These are phyloP conservation scores for Candida insectorum DNA, from an alignment of 805 yeast genomes.

Conservation along the genomic window DNA sequence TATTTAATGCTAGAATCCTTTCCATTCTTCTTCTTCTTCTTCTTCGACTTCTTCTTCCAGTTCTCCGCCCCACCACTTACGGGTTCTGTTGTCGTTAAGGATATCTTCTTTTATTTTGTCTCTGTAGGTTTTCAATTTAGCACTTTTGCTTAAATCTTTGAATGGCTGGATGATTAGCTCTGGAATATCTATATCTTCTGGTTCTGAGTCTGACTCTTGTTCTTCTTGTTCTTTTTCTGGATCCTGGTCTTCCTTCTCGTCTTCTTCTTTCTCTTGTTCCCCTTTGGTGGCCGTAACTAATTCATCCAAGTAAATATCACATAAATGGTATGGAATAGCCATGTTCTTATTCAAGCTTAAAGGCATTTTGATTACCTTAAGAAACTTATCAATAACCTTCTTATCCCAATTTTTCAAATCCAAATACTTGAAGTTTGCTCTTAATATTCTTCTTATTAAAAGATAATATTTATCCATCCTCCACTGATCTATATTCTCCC, in stretches of 20 bases:
- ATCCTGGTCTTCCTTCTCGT: slow-evolving; percentile 25
- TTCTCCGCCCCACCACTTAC: slow-evolving; percentile 57
- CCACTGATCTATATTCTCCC: slow-evolving; percentile 81
- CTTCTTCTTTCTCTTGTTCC: slow-evolving; percentile 57
- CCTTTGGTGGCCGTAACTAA: no score
- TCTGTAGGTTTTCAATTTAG: slow-evolving; percentile 60
- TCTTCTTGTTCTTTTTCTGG: slow-evolving; percentile 27
- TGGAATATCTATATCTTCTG: slow-evolving; percentile 41
- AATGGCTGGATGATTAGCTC: slow-evolving; percentile 58
- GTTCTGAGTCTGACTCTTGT: slow-evolving; percentile 17
- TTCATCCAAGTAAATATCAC: slow-evolving; percentile 84
- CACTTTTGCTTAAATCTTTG: slow-evolving; percentile 43
- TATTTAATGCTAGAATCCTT: slow-evolving; percentile 21
- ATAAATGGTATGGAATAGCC: slow-evolving; percentile 79
- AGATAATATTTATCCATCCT: slow-evolving; percentile 85
- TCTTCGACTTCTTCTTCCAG: slow-evolving; percentile 16
- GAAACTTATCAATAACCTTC: slow-evolving; percentile 42
- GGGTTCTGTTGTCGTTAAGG: slow-evolving; percentile 58
- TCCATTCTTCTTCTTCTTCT: slow-evolving; percentile 29
- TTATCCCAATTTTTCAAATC: slow-evolving; percentile 52
- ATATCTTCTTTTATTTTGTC: slow-evolving; percentile 64
- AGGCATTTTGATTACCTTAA: slow-evolving; percentile 42
- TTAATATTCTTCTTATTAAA: slow-evolving; percentile 72
- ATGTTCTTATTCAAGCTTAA: slow-evolving; percentile 57
- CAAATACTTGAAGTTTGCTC: slow-evolving; percentile 60